A percentile compares a stretch with the other conserved stretches of the same genome.
These are phyloP conservation scores for Wickerhamiella allomyrinae DNA, from an alignment of 805 yeast genomes.

Conservation along the genomic window DNA sequence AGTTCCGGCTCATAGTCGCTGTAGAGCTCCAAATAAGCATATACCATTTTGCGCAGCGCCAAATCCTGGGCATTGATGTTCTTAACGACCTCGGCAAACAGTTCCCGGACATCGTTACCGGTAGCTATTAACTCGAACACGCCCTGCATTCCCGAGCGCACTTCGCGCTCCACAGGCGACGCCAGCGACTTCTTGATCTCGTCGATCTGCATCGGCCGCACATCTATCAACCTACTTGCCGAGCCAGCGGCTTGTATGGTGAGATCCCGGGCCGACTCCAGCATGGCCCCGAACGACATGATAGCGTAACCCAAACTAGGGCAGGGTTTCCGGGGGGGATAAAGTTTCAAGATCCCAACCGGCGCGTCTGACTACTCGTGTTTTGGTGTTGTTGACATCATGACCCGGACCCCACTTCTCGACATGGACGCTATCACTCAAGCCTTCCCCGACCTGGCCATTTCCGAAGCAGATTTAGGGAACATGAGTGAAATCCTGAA, in stretches of 20 bases:
- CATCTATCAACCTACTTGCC: slow-evolving; percentile 45
- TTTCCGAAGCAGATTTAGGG: too few species aligned
- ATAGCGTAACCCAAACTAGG: background rate
- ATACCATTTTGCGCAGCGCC: slow-evolving; percentile 60
- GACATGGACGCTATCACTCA: too few species aligned
- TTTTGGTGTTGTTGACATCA: too few species aligned
- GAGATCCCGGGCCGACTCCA: slow-evolving; percentile 66
- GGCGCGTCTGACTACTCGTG: too few species aligned
- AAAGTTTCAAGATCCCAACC: too few species aligned
- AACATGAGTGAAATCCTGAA: too few species aligned
- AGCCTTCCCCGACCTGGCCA: too few species aligned
- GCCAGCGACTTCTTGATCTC: slow-evolving; percentile 54
- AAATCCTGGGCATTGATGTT: slow-evolving; percentile 57
- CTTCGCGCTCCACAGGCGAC: slow-evolving; percentile 54
- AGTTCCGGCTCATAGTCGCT: slow-evolving; percentile 79
- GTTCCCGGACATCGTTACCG: slow-evolving; percentile 29
- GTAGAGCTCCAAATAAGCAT: slow-evolving; percentile 56
- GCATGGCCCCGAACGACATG: slow-evolving; percentile 34
- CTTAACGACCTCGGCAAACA: slow-evolving; percentile 69
- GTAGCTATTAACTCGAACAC: slow-evolving; percentile 25
- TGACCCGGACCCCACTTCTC: too few species aligned
- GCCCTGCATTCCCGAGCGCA: slow-evolving; percentile 44
- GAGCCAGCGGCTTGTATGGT: slow-evolving; percentile 75
- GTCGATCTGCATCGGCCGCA: slow-evolving; percentile 43
- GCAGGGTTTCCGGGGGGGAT: too few species aligned